phyloP scores from a whole-genome alignment of 805 yeast species.

The Ogataea dorogensis region DNA sequence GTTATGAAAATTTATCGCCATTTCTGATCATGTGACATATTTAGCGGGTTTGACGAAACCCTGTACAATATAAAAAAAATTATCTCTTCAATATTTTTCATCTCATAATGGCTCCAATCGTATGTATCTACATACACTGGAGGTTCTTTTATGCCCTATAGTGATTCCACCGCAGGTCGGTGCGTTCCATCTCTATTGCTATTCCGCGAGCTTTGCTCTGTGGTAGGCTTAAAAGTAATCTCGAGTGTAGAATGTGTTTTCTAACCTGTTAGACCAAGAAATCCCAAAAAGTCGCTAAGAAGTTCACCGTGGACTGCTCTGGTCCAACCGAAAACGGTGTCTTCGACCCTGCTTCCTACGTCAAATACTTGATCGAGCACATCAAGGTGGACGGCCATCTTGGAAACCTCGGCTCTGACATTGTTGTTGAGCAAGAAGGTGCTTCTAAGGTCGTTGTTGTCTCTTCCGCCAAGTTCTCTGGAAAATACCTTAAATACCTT shows the following conservation, averaged over 20 bases:
- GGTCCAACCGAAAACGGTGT: conserved; percentile 98
- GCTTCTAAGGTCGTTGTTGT: conserved; percentile 85
- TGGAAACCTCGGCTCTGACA: conserved; percentile 95
- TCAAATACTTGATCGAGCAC: conserved; percentile 97
- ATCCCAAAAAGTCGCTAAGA: conserved; percentile 72
- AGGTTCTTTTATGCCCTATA: conserved; percentile 27
- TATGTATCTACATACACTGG: conserved; percentile 26
- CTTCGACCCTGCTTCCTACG: conserved; percentile 96
- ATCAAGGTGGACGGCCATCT: conserved; percentile 96
- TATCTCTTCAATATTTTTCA: background rate
- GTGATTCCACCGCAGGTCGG: conserved; percentile 26
- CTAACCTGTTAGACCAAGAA: conserved; percentile 61
- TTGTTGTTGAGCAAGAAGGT: conserved; percentile 85
- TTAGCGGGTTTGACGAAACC: background rate
- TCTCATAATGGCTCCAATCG: conserved; percentile 37
- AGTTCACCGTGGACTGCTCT: conserved; percentile 92
- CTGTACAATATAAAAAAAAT: conserved; percentile 4
- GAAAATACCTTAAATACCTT: conserved; percentile 99
- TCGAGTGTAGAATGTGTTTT: conserved; percentile 6
- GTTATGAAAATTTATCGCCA: background rate
- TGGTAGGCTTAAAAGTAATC: conserved; percentile 24
- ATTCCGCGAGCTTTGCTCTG: conserved; percentile 17
- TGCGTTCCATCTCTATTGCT: conserved; percentile 15
- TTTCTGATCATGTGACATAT: conserved; percentile 15
- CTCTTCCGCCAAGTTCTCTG: conserved; percentile 94